Conservation (phyloP, 345 rosid species). For the Corymbia maculata region DNA sequence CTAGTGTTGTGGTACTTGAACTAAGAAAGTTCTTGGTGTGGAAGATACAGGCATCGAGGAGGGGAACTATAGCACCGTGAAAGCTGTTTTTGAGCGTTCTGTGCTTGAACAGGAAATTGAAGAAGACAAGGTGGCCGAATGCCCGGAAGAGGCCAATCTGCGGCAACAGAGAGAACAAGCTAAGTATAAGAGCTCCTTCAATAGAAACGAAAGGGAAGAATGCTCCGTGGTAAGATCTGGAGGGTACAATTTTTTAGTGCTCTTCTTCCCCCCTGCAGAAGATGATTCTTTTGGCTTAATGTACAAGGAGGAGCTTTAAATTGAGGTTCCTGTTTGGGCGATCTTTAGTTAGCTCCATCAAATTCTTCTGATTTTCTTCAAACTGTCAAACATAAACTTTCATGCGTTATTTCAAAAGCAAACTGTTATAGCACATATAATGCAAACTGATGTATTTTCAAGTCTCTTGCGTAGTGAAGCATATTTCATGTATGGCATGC, state of each 20-base stretch:
- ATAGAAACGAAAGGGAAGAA: slow-evolving; percentile 13
- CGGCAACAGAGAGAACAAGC: not conserved
- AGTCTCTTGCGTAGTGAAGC: not conserved
- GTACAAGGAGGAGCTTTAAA: not conserved
- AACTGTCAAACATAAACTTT: not conserved
- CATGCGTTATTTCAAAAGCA: not conserved
- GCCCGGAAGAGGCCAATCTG: not conserved
- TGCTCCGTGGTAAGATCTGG: slow-evolving; percentile 27
- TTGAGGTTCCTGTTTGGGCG: not conserved
- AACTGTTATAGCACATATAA: not conserved
- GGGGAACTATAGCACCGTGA: not conserved
- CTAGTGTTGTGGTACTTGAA: not conserved
- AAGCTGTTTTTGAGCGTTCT: not conserved
- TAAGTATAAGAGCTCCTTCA: not conserved
- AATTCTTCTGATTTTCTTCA: not conserved
- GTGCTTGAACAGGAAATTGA: not conserved
- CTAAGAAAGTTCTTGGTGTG: not conserved
- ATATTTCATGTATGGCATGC: not conserved
- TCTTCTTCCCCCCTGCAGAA: not conserved
- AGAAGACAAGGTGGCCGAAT: not conserved
- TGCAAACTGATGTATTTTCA: not conserved
- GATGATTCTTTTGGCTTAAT: not conserved
- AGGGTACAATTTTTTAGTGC: slow-evolving; percentile 3
- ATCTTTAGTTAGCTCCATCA: not conserved
- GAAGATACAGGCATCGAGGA: not conserved